Base-by-base conservation (phyloP, 257 asterid genomes). In the Paraleonurus japonicus region DNA sequence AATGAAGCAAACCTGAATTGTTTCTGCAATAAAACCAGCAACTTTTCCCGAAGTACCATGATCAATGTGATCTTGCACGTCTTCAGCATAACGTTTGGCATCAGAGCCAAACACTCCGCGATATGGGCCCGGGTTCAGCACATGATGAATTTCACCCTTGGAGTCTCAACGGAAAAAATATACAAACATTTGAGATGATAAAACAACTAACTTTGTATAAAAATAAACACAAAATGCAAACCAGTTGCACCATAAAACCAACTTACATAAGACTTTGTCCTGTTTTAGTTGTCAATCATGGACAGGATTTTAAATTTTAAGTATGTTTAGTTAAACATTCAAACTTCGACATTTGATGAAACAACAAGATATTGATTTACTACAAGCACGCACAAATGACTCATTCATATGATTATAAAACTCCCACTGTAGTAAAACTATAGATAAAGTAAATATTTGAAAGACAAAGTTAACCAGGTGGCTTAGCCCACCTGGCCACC, bases 121-220 rank as follows among this genome's bases (percentile, higher is more conserved):
- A 65, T 94, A 94, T 26, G 99, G 96, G 72, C 91, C 89, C 20
- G 99, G 99, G 77, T 94, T 94, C 43, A 91, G 22, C 74, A 86
- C 98, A 67, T 94, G 99, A 79, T 89, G 95, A 75, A 94, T 94
- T 78, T 94, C 99, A 71, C 97, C 99, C 99, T 94, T 61, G 65
- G 53, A 47, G 63, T 15, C 7, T n/a, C 24, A n/a, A 45, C 7
- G 3, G 27, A 51, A 8, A 43, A 45, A 65, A 24, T 4, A 59
- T 45, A 27, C 5, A 24, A 16, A 17, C 3, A 28, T 4, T 26
- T 37, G 12, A 3, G 22, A 16, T 28, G n/a, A 30, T 2, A 6
- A 30, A 30, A 30, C 33, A 30, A 30, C 33, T 30, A 4, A 30
- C 4, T 3, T 0, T 4, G 5, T 32, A 4, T 32, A 32, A 32